Conservation (phyloP, 441 rosid genomes). For the Euphorbia schlechtendalii region DNA sequence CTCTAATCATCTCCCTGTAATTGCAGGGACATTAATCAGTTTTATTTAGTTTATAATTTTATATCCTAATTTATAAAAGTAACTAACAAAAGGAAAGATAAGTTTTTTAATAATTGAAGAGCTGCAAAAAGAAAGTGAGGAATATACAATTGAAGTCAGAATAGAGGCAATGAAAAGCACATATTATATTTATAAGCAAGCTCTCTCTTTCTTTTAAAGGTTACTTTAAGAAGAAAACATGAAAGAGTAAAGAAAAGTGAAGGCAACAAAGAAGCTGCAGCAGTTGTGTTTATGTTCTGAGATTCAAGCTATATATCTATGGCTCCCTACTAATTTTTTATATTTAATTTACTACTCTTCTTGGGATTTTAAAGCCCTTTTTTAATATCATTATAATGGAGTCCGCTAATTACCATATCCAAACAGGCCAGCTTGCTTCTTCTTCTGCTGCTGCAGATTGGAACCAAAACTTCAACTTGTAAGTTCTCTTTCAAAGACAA, state of each 20-base stretch:
- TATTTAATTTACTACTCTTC: slow-evolving; percentile 34
- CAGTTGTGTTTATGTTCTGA: no score
- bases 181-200: no score
- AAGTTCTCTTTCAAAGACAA: no score
- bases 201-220: slow-evolving; percentile 31
- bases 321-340: slow-evolving; percentile 8
- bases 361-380: slow-evolving; percentile 67
- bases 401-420: slow-evolving; percentile 51
- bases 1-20: slow-evolving; percentile 65
- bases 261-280: slow-evolving; percentile 21
- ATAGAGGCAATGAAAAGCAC: no score
- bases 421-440: slow-evolving; percentile 40
- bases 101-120: no score
- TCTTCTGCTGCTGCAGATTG: slow-evolving; percentile 43
- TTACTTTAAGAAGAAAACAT: slow-evolving; percentile 35
- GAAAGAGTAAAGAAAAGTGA: slow-evolving; percentile 36
- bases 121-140: slow-evolving; percentile 6
- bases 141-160: slow-evolving; percentile 26
- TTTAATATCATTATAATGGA: slow-evolving; percentile 42
- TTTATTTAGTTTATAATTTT: no score
- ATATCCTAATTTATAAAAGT: no score
- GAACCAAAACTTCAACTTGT: slow-evolving; percentile 54
- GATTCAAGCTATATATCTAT: no score
- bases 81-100: no score
- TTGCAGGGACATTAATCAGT: slow-evolving; percentile 27